Conservation (phyloP, 305 asterid species). For the Nicotiana rustica region DNA sequence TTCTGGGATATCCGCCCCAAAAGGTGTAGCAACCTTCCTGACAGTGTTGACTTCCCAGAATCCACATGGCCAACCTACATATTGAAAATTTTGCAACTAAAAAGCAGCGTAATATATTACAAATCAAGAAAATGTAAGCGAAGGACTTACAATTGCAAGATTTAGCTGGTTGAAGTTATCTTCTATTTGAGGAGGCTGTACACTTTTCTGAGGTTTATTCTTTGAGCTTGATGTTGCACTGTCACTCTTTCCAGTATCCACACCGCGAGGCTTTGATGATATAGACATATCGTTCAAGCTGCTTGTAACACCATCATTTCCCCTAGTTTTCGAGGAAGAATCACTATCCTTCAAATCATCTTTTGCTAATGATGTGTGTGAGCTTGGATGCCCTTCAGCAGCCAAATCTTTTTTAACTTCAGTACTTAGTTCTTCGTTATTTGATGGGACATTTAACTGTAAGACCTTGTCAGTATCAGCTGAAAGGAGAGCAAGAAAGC, state of each 20-base stretch:
- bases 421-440: slow-evolving; percentile 45
- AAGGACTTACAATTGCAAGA: slow-evolving; percentile 85
- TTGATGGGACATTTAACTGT: slow-evolving; percentile 45
- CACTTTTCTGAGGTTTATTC: slow-evolving; percentile 78
- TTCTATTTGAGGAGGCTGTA: slow-evolving; percentile 64
- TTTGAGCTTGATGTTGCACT: slow-evolving; percentile 53
- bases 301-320: slow-evolving; percentile 44
- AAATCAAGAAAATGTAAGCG: slow-evolving; percentile 28
- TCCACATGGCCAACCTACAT: slow-evolving; percentile 98
- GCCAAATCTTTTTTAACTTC: slow-evolving; percentile 48
- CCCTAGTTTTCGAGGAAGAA: slow-evolving; percentile 52
- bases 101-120: not conserved
- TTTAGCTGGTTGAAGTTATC: slow-evolving; percentile 75
- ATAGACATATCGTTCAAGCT: slow-evolving; percentile 49
- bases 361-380: slow-evolving; percentile 54
- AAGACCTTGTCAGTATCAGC: slow-evolving; percentile 41
- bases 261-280: slow-evolving; percentile 59
- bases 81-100: slow-evolving; percentile 32
- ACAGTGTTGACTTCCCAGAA: slow-evolving; percentile 98
- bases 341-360: slow-evolving; percentile 47
- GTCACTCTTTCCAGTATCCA: slow-evolving; percentile 48
- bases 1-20: slow-evolving; percentile 86
- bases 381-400: slow-evolving; percentile 51
- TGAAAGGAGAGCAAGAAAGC: slow-evolving; percentile 37
- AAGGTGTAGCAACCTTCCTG: slow-evolving; percentile 94